Base-by-base conservation (phyloP, 1,139 yeast species). In the Saccharomycopsis phalli region DNA sequence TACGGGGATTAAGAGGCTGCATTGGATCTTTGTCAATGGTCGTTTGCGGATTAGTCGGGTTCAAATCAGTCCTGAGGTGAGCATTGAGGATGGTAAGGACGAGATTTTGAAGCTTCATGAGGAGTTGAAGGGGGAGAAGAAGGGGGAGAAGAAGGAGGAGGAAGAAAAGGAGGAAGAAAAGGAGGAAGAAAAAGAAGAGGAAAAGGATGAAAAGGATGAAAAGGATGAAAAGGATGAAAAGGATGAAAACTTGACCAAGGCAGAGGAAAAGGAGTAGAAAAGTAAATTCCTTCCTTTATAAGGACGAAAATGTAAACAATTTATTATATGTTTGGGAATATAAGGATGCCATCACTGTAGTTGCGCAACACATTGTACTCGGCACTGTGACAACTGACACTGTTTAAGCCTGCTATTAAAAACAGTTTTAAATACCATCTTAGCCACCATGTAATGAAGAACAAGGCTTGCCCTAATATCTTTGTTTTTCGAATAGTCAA, bases 1-100 rank as follows among this genome's bases (percentile, higher is more conserved):
- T 32, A 61, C 56, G 34, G 95, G 95, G 3, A 74, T 81, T 38
- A 74, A 78, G 44, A 74, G 98, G 54, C 83, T 95, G 10, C 95
- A 88, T 56, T 88, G 94, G 87, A 72, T 91, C 36, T 81, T 88
- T 57, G 74, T 68, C 36, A 78, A 86, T 54, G 96, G 96, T 8
- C 69, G 74, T 48, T 68, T 87, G 53, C 71, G 65, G 38, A 68
- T 72, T 35, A 78, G 76, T 51, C 74, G 74, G 49, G 65, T 84
- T 43, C 78, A 74, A 47, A 70, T 91, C 45, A 75, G 86, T 40
- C 96, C 97, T 3, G 94, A 81, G 53, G 75, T 65, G 14, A 82
- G 94, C 60, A 68, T 80, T 51, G 64, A 61, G 35, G 69, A 72
- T 32, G 88, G 91, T 14, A 70, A 75, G 51, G 63, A 63, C 31